Evolutionary conservation across 768 basidiomycete species (phyloP).

Genomic region (Lentinula sp.): DNA sequence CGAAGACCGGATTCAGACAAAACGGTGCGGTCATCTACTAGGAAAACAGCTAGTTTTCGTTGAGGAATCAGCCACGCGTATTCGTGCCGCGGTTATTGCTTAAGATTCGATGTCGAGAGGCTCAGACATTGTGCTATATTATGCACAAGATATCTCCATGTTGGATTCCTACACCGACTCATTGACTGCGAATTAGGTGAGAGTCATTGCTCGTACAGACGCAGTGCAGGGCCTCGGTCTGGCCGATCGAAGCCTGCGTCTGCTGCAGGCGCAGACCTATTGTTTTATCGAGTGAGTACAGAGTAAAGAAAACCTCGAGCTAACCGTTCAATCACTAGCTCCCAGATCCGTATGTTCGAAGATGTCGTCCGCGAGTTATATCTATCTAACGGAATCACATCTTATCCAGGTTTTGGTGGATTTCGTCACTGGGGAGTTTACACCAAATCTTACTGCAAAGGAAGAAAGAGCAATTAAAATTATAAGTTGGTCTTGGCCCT

Average conservation of each 20-base stretch:
- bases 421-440: slow-evolving; percentile 44
- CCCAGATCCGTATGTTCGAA: slow-evolving; percentile 31
- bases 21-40: slow-evolving; percentile 48
- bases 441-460: slow-evolving; percentile 41
- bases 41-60: slow-evolving; percentile 48
- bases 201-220: slow-evolving; percentile 49
- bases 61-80: slow-evolving; percentile 44
- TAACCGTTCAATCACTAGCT: slow-evolving; percentile 28
- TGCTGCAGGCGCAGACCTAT: slow-evolving; percentile 23
- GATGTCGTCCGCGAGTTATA: too few relatives aligned
- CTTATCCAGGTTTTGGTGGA: slow-evolving; percentile 35
- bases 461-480: slow-evolving; percentile 40
- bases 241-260: slow-evolving; percentile 41
- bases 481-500: too few relatives aligned
- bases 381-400: background rate
- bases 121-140: slow-evolving; percentile 25
- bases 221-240: slow-evolving; percentile 44
- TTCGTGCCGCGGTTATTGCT: slow-evolving; percentile 45
- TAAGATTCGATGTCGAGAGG: slow-evolving; percentile 41
- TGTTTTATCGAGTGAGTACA: too few relatives aligned
- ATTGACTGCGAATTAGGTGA: slow-evolving; percentile 19
- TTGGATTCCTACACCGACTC: too few relatives aligned
- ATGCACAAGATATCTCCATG: background rate
- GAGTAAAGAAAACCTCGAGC: slow-evolving; percentile 35
- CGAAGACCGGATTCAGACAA: slow-evolving; percentile 52